phyloP scores from a whole-genome alignment of 176 grass and related monocot species.

The Cenchrus fungigraminus region DNA sequence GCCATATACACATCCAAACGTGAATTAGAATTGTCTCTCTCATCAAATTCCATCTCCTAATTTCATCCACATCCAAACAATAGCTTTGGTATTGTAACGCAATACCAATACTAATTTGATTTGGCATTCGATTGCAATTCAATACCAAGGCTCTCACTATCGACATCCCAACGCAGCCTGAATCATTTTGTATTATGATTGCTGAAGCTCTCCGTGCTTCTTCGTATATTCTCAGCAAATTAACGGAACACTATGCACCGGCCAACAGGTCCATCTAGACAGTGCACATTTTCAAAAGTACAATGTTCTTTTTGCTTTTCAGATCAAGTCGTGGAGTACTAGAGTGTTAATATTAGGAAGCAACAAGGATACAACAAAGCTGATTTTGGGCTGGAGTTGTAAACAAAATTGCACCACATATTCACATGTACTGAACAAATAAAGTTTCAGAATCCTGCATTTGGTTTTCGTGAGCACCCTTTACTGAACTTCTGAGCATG shows the following conservation, averaged over 20 bases:
- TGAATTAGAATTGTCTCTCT: no score
- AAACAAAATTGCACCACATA: not conserved
- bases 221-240: no score
- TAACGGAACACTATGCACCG: no score
- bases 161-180: no score
- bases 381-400: not conserved
- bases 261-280: not conserved
- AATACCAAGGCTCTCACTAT: no score
- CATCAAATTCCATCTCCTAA: no score
- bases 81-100: no score
- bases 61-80: no score
- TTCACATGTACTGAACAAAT: not conserved
- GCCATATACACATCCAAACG: no score
- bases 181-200: not conserved
- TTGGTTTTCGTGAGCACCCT: not conserved
- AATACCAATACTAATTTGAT: no score
- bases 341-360: not conserved
- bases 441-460: not conserved
- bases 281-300: not conserved
- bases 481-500: not conserved
- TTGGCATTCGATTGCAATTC: no score
- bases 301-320: not conserved
- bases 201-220: not conserved
- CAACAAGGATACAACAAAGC: not conserved
- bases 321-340: not conserved